phyloP scores from a whole-genome alignment of 139 green algal genomes.

The Trebouxia sp. region DNA sequence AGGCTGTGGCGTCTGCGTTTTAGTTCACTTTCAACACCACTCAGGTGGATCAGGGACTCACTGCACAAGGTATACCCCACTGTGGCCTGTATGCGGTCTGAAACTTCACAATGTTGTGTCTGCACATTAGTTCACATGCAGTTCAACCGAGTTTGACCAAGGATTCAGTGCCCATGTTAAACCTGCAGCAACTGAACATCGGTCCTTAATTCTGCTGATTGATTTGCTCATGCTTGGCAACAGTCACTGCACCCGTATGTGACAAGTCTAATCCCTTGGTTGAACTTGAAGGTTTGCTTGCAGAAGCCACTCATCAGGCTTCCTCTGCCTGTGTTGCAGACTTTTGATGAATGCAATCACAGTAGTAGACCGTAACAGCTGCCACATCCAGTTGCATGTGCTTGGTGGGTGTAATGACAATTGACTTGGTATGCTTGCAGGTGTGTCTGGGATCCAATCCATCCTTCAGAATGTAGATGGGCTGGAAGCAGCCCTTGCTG shows the following conservation, averaged over 20 bases:
- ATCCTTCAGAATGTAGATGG: conserved; percentile 14
- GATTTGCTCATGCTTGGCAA: too few relatives aligned
- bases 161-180: neutral
- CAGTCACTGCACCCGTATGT: too few relatives aligned
- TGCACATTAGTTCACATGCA: neutral
- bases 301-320: too few relatives aligned
- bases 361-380: too few relatives aligned
- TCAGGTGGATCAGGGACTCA: neutral
- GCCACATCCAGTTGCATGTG: too few relatives aligned
- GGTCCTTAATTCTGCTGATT: neutral
- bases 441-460: neutral
- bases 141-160: neutral
- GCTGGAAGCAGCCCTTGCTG: neutral
- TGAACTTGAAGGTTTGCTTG: too few relatives aligned
- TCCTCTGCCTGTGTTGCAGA: too few relatives aligned
- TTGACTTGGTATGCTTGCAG: neutral
- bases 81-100: too few relatives aligned
- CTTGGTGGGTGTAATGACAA: neutral
- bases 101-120: conserved; percentile 3
- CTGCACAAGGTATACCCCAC: neutral
- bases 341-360: too few relatives aligned
- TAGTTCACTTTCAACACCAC: neutral
- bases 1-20: conserved; percentile 10
- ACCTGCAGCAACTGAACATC: too few relatives aligned
- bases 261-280: too few relatives aligned